These are phyloP conservation scores for Trichosanthes cucumerina DNA, from an alignment of 306 rosid species.

Conservation along the genomic window DNA sequence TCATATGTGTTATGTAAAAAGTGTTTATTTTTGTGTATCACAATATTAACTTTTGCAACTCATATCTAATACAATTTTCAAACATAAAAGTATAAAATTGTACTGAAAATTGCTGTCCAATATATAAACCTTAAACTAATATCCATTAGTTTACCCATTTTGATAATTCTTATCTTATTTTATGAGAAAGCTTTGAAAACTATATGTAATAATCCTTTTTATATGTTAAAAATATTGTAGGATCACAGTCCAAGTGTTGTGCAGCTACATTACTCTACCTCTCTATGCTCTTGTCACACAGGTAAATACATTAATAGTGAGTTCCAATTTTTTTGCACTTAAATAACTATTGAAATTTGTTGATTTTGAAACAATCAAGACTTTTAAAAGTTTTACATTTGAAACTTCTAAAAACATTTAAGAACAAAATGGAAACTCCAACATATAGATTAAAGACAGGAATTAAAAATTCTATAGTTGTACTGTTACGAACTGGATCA, in stretches of 20 bases:
- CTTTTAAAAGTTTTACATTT: no score
- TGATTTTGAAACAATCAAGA: neutral
- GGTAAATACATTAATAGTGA: conserved; percentile 19
- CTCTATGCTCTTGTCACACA: conserved; percentile 61
- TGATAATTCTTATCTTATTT: neutral
- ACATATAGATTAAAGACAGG: neutral
- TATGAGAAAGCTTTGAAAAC: neutral
- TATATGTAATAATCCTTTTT: neutral
- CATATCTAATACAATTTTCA: neutral
- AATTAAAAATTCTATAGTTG: neutral
- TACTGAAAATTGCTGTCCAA: neutral
- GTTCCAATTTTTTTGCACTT: neutral
- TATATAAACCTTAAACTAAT: neutral
- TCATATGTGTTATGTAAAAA: no score
- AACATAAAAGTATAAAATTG: neutral
- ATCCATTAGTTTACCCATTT: neutral
- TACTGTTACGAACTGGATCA: no score
- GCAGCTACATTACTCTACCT: conserved; percentile 55
- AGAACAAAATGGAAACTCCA: neutral
- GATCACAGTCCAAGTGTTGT: conserved; percentile 45
- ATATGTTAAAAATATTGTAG: conserved; percentile 17
- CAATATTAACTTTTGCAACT: no score
- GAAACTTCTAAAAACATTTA: neutral
- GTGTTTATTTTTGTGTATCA: no score
- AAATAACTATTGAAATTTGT: neutral